Evolutionary conservation across 139 green algal species (phyloP).

Genomic region (Spirogloea muscicola): DNA sequence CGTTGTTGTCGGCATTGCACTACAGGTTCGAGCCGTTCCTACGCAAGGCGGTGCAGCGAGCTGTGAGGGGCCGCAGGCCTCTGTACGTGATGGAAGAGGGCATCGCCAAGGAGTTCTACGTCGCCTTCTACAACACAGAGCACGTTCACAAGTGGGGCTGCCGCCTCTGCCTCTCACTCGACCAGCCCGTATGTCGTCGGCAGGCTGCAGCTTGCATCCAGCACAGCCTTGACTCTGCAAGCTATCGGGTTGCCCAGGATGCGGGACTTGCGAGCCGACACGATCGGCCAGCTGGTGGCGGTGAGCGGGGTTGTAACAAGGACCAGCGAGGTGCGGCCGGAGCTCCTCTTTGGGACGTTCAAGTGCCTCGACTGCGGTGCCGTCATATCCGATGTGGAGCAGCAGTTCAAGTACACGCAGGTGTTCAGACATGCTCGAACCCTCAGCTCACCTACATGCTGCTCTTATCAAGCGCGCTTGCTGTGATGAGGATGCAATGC

Average conservation of each 20-base stretch:
- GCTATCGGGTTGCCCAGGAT: too few relatives aligned
- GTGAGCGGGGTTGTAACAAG: constrained; percentile 88
- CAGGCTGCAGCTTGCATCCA: too few relatives aligned
- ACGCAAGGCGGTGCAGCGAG: constrained; percentile 62
- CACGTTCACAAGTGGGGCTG: constrained; percentile 24
- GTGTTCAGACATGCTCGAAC: too few relatives aligned
- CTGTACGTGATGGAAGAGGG: constrained; percentile 56
- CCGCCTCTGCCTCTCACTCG: too few relatives aligned
- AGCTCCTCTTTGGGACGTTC: constrained; percentile 90
- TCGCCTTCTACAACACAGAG: constrained; percentile 74
- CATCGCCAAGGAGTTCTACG: constrained; percentile 76
- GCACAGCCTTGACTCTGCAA: too few relatives aligned
- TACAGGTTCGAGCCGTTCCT: constrained; percentile 74
- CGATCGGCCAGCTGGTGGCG: constrained; percentile 56
- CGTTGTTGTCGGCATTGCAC: constrained; percentile 42
- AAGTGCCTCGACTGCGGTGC: constrained; percentile 77
- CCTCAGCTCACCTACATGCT: too few relatives aligned
- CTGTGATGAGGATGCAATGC: too few relatives aligned
- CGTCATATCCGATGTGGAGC: constrained; percentile 70
- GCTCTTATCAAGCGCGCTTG: too few relatives aligned
- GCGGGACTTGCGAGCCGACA: constrained; percentile 47
- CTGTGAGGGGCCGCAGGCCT: constrained; percentile 68
- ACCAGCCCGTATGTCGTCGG: too few relatives aligned
- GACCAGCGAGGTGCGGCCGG: constrained; percentile 88
- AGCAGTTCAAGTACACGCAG: constrained; percentile 95